A percentile compares a stretch with the other conserved stretches of the same genome.
Conservation (phyloP, 192 early-diverging fungal species). For the Coemansia sp. region DNA sequence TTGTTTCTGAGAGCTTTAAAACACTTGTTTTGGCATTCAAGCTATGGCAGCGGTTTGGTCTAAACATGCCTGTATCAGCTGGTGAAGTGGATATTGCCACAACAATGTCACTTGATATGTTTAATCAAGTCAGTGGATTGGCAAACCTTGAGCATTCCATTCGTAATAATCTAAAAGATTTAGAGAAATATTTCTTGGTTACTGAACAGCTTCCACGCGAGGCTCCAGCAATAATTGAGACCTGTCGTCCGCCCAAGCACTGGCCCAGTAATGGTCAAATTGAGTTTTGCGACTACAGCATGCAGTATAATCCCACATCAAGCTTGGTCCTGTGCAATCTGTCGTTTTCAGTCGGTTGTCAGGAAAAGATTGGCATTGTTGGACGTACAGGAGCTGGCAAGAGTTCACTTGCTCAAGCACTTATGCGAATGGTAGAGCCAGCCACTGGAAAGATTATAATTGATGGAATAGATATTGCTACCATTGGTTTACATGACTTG, state of each 20-base stretch:
- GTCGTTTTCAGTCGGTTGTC: too few relatives aligned
- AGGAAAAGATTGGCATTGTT: slow-evolving; percentile 66
- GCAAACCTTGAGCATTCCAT: not conserved
- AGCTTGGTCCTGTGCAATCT: too few relatives aligned
- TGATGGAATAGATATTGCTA: slow-evolving; percentile 61
- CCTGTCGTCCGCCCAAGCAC: too few relatives aligned
- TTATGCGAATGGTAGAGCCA: slow-evolving; percentile 57
- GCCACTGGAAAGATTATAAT: slow-evolving; percentile 50
- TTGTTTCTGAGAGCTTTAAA: not conserved
- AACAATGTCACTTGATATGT: not conserved
- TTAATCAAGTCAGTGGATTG: not conserved
- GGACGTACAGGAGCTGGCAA: slow-evolving; percentile 84
- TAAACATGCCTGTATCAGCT: not conserved
- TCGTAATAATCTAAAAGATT: not conserved
- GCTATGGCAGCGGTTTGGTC: not conserved
- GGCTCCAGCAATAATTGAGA: slow-evolving; percentile 2
- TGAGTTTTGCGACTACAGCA: too few relatives aligned
- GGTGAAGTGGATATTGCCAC: slow-evolving; percentile 14
- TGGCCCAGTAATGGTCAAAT: too few relatives aligned
- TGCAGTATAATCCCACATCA: too few relatives aligned
- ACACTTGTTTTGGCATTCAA: slow-evolving; percentile 6
- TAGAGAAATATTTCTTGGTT: not conserved
- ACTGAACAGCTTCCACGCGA: slow-evolving; percentile 46
- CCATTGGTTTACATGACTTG: slow-evolving; percentile 61
- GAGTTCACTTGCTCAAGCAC: slow-evolving; percentile 57